Evolutionary conservation across 2,329 filamentous ascomycete genomes (phyloP), one percentile per base, ranked within the genome.

Genomic region (Calonectria crousiana): DNA sequence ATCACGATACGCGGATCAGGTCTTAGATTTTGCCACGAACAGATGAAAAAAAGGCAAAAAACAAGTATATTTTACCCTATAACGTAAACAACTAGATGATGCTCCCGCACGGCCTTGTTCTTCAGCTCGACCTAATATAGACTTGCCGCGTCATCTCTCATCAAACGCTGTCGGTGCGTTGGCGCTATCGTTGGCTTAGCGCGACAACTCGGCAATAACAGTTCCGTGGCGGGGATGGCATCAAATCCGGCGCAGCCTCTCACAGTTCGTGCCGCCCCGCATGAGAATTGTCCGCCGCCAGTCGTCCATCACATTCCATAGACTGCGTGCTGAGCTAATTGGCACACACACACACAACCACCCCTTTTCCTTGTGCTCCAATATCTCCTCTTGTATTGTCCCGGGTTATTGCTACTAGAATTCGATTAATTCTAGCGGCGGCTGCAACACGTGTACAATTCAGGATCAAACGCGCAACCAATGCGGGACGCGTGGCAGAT

Each of bases 211-310:
- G 56, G 56, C 56, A 62, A 62, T 62, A 41, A 38, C 34, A 62
- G 56, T 62, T 62, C 56, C 56, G 56, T 41, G 23, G 26, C 56
- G 56, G 56, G 56, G 56, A 62, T 62, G 34, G 18, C 56, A 62
- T 62, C 56, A 38, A 38, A 38, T 23, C 38, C 14, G 23, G 14
- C 14, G 11, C 34, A 23, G 23, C 26, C 16, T 36, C 13, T 62
- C 36, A 34, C 23, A 23, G 34, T 14, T 62, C n/a, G 14, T 28
- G 32, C 9, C n/a, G 56, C 36, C 23, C 18, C 38, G 34, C 56
- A 62, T 41, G 36, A 28, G 23, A 62, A 62, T 28, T 62, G 23
- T 34, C 32, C 56, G 18, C 56, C 34, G 23, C 32, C 6, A 38
- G 20, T n/a, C 9, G 41, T 47, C 18, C 18, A n/a, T 44, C 38